A percentile compares a stretch with the other conserved stretches of the same genome.
phyloP scores from a whole-genome alignment of 768 basidiomycete genomes.

The Suillus paluster region DNA sequence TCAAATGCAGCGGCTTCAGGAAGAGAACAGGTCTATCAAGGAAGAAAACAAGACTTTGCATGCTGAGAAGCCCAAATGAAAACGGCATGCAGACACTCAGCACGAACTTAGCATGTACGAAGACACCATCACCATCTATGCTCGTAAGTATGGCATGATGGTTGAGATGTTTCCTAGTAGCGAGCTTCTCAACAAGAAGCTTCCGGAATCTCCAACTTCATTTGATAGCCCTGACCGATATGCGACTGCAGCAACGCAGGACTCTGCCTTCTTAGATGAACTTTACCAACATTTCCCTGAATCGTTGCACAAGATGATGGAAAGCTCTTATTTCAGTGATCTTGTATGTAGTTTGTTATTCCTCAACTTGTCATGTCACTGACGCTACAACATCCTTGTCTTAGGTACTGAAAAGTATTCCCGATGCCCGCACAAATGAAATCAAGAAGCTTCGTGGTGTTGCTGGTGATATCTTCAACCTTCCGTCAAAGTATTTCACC shows the following conservation, averaged over 20 bases:
- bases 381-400: neutral
- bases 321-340: slow-evolving; percentile 2
- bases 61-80: neutral
- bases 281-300: slow-evolving; percentile 1
- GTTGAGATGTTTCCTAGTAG: neutral
- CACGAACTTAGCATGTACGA: neutral
- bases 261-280: neutral
- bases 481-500: slow-evolving; percentile 2
- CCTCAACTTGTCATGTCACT: neutral
- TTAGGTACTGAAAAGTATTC: slow-evolving; percentile 1
- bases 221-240: slow-evolving; percentile 1
- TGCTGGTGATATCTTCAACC: neutral
- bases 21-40: neutral
- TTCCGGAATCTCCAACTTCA: neutral
- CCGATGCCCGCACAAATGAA: neutral
- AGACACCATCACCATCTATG: neutral
- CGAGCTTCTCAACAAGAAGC: neutral
- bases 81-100: neutral
- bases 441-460: slow-evolving; percentile 1
- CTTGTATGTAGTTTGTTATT: neutral
- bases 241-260: neutral
- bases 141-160: neutral
- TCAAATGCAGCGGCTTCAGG: neutral
- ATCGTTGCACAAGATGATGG: neutral
- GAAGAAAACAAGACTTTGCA: neutral